Percentiles rank a stretch among this genome's conserved stretches.
These are phyloP conservation scores for Mortierella antarctica DNA, from an alignment of 192 early-diverging fungal species.

Conservation along the genomic window DNA sequence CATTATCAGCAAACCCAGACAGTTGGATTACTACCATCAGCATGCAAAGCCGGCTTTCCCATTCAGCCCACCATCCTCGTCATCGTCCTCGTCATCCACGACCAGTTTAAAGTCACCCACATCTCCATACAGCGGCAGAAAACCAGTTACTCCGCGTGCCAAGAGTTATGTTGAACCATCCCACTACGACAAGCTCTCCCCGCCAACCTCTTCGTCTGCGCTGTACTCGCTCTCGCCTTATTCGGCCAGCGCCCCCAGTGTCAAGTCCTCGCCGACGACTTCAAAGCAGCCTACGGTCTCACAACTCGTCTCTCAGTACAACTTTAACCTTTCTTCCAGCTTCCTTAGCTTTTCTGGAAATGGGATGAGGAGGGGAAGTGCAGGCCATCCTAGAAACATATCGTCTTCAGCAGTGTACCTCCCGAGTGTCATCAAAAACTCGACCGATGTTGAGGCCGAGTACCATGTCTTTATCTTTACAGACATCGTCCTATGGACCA, in stretches of 20 bases:
- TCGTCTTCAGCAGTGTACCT: slow-evolving; percentile 39
- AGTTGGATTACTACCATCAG: slow-evolving; percentile 38
- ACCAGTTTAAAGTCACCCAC: slow-evolving; percentile 9
- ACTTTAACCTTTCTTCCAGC: slow-evolving; percentile 38
- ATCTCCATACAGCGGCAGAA: slow-evolving; percentile 8
- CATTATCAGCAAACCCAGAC: slow-evolving; percentile 30
- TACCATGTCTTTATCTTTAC: slow-evolving; percentile 52
- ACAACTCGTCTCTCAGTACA: slow-evolving; percentile 36
- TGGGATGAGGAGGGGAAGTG: neutral
- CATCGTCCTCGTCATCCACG: slow-evolving; percentile 12
- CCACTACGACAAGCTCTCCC: slow-evolving; percentile 2
- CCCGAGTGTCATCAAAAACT: slow-evolving; percentile 43
- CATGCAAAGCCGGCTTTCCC: slow-evolving; percentile 41
- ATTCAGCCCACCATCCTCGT: slow-evolving; percentile 8
- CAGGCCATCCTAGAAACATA: slow-evolving; percentile 18
- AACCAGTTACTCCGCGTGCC: neutral
- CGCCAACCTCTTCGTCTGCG: slow-evolving; percentile 26
- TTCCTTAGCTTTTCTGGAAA: slow-evolving; percentile 25
- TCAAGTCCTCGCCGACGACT: neutral
- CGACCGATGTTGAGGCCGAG: slow-evolving; percentile 42
- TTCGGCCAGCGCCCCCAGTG: neutral
- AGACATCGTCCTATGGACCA: slow-evolving; percentile 49
- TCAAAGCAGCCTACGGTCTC: slow-evolving; percentile 22
- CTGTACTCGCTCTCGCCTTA: slow-evolving; percentile 27
- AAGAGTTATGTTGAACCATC: slow-evolving; percentile 11